These are phyloP conservation scores for Pseudocercospora vitis DNA, from an alignment of 2,329 filamentous ascomycete genomes.

Conservation along the genomic window DNA sequence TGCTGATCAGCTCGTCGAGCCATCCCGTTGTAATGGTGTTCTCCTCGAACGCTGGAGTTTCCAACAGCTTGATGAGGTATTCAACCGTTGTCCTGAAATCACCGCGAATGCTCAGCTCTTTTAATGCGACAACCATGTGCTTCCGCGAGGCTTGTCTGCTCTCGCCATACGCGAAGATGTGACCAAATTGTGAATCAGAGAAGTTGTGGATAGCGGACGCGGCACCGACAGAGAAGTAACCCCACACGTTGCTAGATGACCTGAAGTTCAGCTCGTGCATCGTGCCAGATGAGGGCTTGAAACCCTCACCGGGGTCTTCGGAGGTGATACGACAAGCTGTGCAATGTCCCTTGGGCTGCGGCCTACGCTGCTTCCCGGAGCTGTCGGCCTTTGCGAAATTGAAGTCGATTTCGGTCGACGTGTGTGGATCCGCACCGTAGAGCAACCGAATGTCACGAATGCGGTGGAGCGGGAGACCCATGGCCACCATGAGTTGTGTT, in stretches of 20 bases:
- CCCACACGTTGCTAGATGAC: conserved; percentile 98
- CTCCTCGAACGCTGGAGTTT: conserved; percentile 96
- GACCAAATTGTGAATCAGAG: conserved; percentile 97
- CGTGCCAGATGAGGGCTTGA: conserved; percentile 98
- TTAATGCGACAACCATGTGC: conserved; percentile 98
- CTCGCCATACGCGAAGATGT: conserved; percentile 99
- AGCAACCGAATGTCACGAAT: conserved; percentile 94
- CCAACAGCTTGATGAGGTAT: conserved; percentile 96
- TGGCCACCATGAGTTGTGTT: conserved; percentile 96
- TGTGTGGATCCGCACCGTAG: conserved; percentile 91
- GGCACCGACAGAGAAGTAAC: conserved; percentile 98
- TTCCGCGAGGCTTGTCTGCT: conserved; percentile 94
- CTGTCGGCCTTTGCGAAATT: conserved; percentile 88
- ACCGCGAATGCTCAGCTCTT: conserved; percentile 98
- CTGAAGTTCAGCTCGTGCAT: conserved; percentile 99
- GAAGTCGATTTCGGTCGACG: conserved; percentile 86
- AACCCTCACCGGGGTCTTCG: conserved; percentile 96
- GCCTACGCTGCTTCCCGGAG: conserved; percentile 79
- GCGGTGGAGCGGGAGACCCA: conserved; percentile 94
- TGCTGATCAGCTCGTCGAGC: conserved; percentile 97
- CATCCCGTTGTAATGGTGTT: conserved; percentile 99
- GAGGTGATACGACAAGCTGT: conserved; percentile 99
- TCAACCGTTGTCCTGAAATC: conserved; percentile 98
- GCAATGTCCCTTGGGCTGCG: conserved; percentile 91
- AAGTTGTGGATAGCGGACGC: conserved; percentile 98